A percentile compares a stretch with the other conserved stretches of the same genome.
Evolutionary conservation across 108 stramenopile genomes (phyloP).

Genomic region (Seminavis robusta): DNA sequence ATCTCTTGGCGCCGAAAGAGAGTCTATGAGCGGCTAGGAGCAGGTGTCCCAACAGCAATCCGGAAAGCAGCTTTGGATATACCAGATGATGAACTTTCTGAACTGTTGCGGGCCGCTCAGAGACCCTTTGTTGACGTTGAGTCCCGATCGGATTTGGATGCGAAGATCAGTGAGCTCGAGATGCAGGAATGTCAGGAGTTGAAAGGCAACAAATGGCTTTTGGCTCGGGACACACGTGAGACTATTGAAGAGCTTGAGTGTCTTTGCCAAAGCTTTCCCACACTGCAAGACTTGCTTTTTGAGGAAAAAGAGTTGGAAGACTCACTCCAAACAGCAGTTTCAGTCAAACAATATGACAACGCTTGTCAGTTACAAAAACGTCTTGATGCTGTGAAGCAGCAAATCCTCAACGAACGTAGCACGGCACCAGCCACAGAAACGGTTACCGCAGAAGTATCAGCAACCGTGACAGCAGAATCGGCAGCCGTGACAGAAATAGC

Average conservation of each 20-base stretch:
- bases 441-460: too few relatives aligned
- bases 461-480: too few relatives aligned
- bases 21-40: constrained; percentile 18
- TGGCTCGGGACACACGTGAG: constrained; percentile 20
- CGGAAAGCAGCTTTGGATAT: constrained; percentile 21
- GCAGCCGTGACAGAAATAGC: too few relatives aligned
- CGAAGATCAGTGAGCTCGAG: constrained; percentile 7
- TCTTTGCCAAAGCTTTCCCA: constrained; percentile 15
- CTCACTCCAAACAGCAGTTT: constrained; percentile 9
- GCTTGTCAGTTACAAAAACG: constrained; percentile 22
- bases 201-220: constrained; percentile 18
- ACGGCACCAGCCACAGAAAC: too few relatives aligned
- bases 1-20: constrained; percentile 16
- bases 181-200: constrained; percentile 9
- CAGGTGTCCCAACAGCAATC: constrained; percentile 21
- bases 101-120: constrained; percentile 29
- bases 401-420: constrained; percentile 21
- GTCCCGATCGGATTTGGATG: constrained; percentile 13
- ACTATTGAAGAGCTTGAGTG: constrained; percentile 19
- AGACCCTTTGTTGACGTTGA: constrained; percentile 30
- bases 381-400: constrained; percentile 20
- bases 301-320: constrained; percentile 25
- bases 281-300: constrained; percentile 17
- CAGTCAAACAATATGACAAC: constrained; percentile 22
- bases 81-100: constrained; percentile 25